Evolutionary conservation across 805 yeast genomes (phyloP), one percentile per base, ranked within the genome.

Genomic region (Candida sanyiensis): DNA sequence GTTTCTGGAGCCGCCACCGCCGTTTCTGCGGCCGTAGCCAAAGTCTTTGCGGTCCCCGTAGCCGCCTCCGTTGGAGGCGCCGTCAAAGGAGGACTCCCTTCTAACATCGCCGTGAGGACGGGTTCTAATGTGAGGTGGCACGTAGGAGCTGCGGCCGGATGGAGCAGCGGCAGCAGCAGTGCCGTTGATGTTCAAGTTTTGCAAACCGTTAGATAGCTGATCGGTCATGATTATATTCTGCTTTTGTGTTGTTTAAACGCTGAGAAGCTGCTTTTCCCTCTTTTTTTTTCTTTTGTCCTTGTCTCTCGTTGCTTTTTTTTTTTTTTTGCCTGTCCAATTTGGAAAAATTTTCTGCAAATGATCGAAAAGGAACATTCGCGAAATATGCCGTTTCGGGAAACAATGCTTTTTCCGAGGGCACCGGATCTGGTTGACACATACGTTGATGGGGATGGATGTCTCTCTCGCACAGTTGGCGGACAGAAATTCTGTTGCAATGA

Each of bases 91-190:
- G n/a, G n/a, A n/a, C n/a, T n/a, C n/a, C n/a, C 8, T 32, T 40
- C 35, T 41, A 29, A 29, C 37, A 33, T 46, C 47, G 37, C 49
- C 51, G 35, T 46, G 43, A 31, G 55, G 59, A 47, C 64, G 58
- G 40, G 53, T 49, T 54, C 69, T 62, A 39, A 57, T 58, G 57
- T 75, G 80, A 48, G 82, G 82, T 33, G 81, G 82, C 29, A 73
- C 77, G 59, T 76, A 75, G 27, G 69, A 62, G 13, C 57, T 48
- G 28, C 60, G 51, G 38, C 54, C 47, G 31, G 50, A 55, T n/a
- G 31, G 16, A 11, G 34, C 15, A 29, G 33, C 21, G 54, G 47
- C 46, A 38, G 38, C 33, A 19, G 28, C 59, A 43, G 52, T 58
- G 40, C 59, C 70, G 53, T 63, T 60, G 46, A 77, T 70, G 55